These are phyloP conservation scores for Flaveria ramosissima DNA, from an alignment of 129 eudicot genomes.

Conservation along the genomic window DNA sequence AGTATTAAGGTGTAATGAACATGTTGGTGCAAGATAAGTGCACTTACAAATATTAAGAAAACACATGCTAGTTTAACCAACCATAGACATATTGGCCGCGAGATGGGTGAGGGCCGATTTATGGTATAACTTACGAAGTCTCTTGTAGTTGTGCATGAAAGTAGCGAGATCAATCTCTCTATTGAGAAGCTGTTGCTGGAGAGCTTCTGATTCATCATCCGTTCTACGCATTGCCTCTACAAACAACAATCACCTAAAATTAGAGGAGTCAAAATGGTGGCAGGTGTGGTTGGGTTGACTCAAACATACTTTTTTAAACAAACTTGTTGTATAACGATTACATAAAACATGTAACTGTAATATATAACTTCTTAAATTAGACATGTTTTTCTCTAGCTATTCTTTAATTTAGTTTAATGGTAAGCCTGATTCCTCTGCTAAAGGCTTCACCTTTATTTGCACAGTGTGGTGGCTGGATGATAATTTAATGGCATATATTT, in stretches of 20 bases:
- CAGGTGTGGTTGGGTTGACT: not conserved
- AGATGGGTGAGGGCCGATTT: conserved; percentile 39
- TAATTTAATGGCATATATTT: not conserved
- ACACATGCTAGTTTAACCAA: conserved; percentile 19
- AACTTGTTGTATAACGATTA: not conserved
- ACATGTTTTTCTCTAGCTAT: not conserved
- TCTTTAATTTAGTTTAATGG: too few relatives aligned
- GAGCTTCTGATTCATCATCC: conserved; percentile 39
- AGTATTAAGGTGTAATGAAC: not conserved
- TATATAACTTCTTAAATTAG: not conserved
- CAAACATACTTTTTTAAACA: not conserved
- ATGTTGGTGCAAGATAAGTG: not conserved
- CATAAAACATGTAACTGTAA: not conserved
- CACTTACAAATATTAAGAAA: not conserved
- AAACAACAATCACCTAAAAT: conserved; percentile 20
- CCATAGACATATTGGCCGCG: conserved; percentile 27
- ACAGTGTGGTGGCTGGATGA: not conserved
- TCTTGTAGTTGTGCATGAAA: conserved; percentile 34
- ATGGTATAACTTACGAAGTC: conserved; percentile 35
- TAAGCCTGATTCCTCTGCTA: not conserved
- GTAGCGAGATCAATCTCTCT: conserved; percentile 35
- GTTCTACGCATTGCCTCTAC: conserved; percentile 30
- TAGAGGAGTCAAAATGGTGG: not conserved
- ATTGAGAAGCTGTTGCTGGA: conserved; percentile 42
- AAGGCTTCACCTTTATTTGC: not conserved